Conservation (phyloP, 2,329 filamentous ascomycete species). For the Curvularia eragrostidis region DNA sequence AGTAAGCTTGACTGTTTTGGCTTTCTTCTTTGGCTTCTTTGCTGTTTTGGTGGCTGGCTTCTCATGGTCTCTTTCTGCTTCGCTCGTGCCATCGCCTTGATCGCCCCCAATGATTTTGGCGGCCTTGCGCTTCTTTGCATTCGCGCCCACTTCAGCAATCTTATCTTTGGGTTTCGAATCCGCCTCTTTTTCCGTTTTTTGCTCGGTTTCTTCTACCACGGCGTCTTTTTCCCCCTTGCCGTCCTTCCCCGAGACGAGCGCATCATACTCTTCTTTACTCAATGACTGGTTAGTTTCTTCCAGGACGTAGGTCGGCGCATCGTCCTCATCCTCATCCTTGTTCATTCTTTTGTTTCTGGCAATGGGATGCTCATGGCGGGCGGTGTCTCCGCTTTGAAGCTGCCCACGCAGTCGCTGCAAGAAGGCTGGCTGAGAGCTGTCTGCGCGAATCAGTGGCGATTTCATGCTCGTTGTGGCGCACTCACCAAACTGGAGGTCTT, state of each 20-base stretch:
- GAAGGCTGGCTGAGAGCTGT: conserved; percentile 59
- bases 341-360: conserved; percentile 55
- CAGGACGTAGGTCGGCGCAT: conserved; percentile 76
- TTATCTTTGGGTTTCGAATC: conserved; percentile 34
- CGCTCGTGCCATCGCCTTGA: conserved; percentile 26
- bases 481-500: conserved; percentile 71
- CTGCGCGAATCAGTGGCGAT: conserved; percentile 52
- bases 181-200: conserved; percentile 11
- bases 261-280: conserved; percentile 59
- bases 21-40: conserved; percentile 48
- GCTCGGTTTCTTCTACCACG: conserved; percentile 13
- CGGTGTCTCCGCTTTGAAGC: conserved; percentile 59
- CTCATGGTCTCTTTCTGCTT: conserved; percentile 18
- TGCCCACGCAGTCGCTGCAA: conserved; percentile 58
- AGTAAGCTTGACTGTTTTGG: conserved; percentile 47
- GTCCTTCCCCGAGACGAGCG: conserved; percentile 48
- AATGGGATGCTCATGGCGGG: conserved; percentile 54
- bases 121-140: conserved; percentile 48
- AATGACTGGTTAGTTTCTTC: conserved; percentile 71
- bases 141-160: conserved; percentile 43
- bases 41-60: conserved; percentile 22
- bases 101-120: conserved; percentile 46
- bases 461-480: not conserved
- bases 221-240: conserved; percentile 15
- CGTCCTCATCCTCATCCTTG: conserved; percentile 74